These are phyloP conservation scores for Aspergillus intermedius DNA, from an alignment of 2,329 filamentous ascomycete species.

Conservation along the genomic window DNA sequence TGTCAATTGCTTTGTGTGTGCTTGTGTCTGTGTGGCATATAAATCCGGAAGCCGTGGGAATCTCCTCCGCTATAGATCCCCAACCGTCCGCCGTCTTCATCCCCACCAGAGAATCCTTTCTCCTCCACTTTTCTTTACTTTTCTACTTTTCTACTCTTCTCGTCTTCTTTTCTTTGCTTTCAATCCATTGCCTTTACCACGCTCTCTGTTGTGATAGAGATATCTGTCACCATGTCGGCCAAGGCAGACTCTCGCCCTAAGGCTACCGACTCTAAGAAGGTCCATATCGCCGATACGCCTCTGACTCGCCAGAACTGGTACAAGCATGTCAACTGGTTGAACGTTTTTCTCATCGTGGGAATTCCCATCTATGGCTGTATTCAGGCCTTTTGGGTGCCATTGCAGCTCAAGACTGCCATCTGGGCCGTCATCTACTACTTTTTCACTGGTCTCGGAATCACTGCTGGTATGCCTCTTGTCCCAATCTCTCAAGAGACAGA, in stretches of 20 bases:
- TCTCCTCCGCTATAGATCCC: background rate
- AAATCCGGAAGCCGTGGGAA: background rate
- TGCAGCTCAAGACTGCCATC: constrained; percentile 63
- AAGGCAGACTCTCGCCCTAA: constrained; percentile 30
- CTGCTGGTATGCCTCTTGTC: constrained; percentile 53
- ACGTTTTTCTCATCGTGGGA: constrained; percentile 71
- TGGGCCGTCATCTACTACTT: constrained; percentile 77
- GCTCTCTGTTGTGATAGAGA: background rate
- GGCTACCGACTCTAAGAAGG: constrained; percentile 54
- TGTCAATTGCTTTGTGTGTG: no score
- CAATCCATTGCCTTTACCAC: background rate
- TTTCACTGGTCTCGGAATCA: constrained; percentile 73
- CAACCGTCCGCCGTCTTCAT: constrained; percentile 2
- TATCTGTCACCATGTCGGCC: constrained; percentile 27
- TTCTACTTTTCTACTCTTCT: constrained; percentile 6
- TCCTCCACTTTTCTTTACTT: constrained; percentile 3
- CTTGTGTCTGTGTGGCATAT: background rate
- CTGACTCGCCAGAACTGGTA: constrained; percentile 81
- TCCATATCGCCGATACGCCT: constrained; percentile 76
- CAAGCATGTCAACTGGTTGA: constrained; percentile 92
- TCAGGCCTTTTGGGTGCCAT: constrained; percentile 70
- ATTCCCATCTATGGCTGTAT: constrained; percentile 69
- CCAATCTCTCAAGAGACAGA: no score
- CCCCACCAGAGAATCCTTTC: constrained; percentile 4
- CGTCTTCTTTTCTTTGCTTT: background rate